phyloP scores from a whole-genome alignment of 805 yeast genomes.

The Dipodascopsis uninucleata region DNA sequence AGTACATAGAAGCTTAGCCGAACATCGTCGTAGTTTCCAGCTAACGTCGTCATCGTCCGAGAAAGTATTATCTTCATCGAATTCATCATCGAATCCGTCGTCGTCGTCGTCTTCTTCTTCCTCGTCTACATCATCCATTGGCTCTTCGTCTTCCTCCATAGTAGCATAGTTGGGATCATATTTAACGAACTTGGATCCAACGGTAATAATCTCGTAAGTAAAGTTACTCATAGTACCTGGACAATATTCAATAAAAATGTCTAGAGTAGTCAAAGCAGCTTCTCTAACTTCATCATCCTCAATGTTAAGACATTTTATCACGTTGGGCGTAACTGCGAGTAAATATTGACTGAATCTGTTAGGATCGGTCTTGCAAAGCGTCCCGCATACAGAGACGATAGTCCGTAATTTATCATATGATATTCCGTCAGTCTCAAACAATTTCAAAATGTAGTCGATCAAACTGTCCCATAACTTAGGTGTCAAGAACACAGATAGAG shows the following conservation, averaged over 20 bases:
- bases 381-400: conserved; percentile 26
- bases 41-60: conserved; percentile 50
- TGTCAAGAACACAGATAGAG: conserved; percentile 37
- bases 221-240: conserved; percentile 35
- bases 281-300: conserved; percentile 46
- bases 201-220: conserved; percentile 33
- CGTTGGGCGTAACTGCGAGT: conserved; percentile 18
- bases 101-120: conserved; percentile 40
- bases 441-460: conserved; percentile 16
- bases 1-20: conserved; percentile 44
- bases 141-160: conserved; percentile 20
- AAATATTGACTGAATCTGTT: conserved; percentile 22
- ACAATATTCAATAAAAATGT: conserved; percentile 42
- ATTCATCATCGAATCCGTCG: conserved; percentile 47
- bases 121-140: conserved; percentile 33
- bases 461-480: conserved; percentile 31
- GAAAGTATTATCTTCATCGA: conserved; percentile 39
- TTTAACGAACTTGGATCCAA: conserved; percentile 36
- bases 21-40: conserved; percentile 59
- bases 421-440: conserved; percentile 1
- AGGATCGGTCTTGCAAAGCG: conserved; percentile 32
- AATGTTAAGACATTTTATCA: conserved; percentile 33
- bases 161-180: conserved; percentile 48
- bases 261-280: conserved; percentile 45
- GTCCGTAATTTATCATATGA: conserved; percentile 21